Percentiles rank a stretch among this genome's conserved stretches.
Conservation (phyloP, 495 filamentous ascomycete species). For the Hyaloscypha finlandica region DNA sequence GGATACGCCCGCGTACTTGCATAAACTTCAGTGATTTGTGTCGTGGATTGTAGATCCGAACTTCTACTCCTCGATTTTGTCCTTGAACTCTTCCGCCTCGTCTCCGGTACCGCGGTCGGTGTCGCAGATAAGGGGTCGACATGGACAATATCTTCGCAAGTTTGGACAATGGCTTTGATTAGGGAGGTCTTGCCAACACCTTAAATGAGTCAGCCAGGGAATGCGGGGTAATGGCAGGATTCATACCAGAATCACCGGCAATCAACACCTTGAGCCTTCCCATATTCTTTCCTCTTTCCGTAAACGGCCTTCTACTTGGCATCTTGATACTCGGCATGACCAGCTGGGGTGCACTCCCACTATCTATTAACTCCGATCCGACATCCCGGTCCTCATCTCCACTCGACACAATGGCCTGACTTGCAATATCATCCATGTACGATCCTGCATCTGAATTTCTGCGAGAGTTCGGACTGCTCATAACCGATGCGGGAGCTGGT, state of each 20-base stretch:
- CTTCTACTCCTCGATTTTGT: constrained; percentile 33
- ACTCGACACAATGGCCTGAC: constrained; percentile 47
- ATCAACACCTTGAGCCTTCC: constrained; percentile 86
- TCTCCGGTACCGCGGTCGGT: constrained; percentile 29
- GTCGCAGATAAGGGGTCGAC: constrained; percentile 73
- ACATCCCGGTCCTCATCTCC: constrained; percentile 49
- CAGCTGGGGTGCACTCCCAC: constrained; percentile 74
- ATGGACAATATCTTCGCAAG: constrained; percentile 96
- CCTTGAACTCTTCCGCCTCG: constrained; percentile 39
- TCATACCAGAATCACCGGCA: constrained; percentile 77
- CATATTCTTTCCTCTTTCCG: constrained; percentile 78
- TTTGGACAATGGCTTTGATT: constrained; percentile 90
- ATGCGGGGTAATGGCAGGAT: neutral
- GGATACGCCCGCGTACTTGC: constrained; percentile 95
- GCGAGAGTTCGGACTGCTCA: constrained; percentile 46
- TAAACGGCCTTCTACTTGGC: constrained; percentile 92
- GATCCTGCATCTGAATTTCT: constrained; percentile 53
- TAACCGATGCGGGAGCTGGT: constrained; percentile 51
- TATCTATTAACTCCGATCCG: constrained; percentile 43
- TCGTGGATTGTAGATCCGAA: constrained; percentile 40
- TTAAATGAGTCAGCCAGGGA: constrained; percentile 34
- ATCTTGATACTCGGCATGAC: constrained; percentile 98
- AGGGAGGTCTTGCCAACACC: constrained; percentile 84
- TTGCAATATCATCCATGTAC: constrained; percentile 50
- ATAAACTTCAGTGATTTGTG: constrained; percentile 74